Base-by-base conservation (phyloP, 352 stramenopile species). In the Pythium guiyangense region DNA sequence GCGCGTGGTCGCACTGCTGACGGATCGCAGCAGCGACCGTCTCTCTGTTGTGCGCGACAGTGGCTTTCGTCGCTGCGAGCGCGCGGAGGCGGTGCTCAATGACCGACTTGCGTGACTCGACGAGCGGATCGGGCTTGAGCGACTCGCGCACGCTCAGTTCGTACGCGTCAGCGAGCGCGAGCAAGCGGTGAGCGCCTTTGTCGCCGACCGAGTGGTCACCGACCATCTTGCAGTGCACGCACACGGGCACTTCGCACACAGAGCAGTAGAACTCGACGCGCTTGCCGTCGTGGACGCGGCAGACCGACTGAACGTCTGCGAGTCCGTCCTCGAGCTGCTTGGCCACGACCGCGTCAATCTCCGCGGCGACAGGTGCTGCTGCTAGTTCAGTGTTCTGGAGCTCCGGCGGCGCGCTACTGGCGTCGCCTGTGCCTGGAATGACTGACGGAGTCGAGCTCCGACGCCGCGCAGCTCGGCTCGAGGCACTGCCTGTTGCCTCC, bases 221-320 rank as follows among this genome's bases (percentile, higher is more conserved):
- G 3, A 89, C 49, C 79, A 92, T 89, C 66, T 92, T 92, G 69
- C 84, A 92, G 52, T 79, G 78, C 27, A 94, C 79, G 27, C 81
- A 94, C 11, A 92, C 74, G 0, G 79, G 74, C 3, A 73, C 54
- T 9, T 73, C 62, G 46, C 84, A 94, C 26, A 82, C 59, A 0
- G 76, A 67, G 52, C 79, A 94, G 51, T 84, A 94, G 52, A 94
- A 91, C 61, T 94, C 84, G 45, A 90, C 73, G 40, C 66, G 72
- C 44, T 91, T 90, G 49, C 35, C 60, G 4, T 66, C 57, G 20
- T 94, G 84, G 5, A 66, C 48, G 15, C 60, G 60, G 35, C 79
- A 92, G 9, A 35, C 63, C 6, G 55, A 55, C 8, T 66, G 63
- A n/a, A 71, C 63, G 29, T 76, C 62, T 3, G 62, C 49, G 6